A percentile compares a stretch with the other conserved stretches of the same genome.
Conservation (phyloP, 2,329 filamentous ascomycete species). For the Sporothrix mexicana region DNA sequence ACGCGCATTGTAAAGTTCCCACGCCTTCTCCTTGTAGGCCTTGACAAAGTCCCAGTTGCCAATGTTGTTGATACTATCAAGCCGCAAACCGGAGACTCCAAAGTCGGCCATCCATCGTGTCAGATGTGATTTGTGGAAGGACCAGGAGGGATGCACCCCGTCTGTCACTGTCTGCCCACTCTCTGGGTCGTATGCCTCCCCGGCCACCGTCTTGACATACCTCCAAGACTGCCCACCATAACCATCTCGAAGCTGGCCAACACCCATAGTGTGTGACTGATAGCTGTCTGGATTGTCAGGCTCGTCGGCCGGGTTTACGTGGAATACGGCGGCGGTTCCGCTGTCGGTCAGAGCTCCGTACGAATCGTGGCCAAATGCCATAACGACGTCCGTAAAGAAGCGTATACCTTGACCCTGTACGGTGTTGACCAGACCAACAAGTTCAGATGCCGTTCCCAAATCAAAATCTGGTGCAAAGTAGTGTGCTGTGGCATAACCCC, state of each 20-base stretch:
- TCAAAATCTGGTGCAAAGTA: constrained; percentile 40
- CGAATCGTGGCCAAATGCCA: constrained; percentile 41
- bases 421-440: constrained; percentile 36
- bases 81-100: constrained; percentile 38
- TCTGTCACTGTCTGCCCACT: constrained; percentile 26
- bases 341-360: constrained; percentile 31
- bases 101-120: constrained; percentile 41
- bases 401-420: constrained; percentile 37
- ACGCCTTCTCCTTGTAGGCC: constrained; percentile 38
- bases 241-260: constrained; percentile 35
- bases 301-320: constrained; percentile 38
- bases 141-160: constrained; percentile 36
- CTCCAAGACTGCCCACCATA: constrained; percentile 39
- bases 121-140: constrained; percentile 39
- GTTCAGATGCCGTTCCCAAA: constrained; percentile 38
- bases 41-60: constrained; percentile 41
- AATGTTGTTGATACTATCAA: constrained; percentile 42
- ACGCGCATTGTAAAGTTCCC: constrained; percentile 36
- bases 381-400: constrained; percentile 40
- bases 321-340: constrained; percentile 38
- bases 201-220: constrained; percentile 34
- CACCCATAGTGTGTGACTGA: constrained; percentile 36
- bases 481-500: constrained; percentile 41
- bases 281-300: constrained; percentile 40
- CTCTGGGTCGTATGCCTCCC: constrained; percentile 37